These are phyloP conservation scores for Lentinula aciculospora DNA, from an alignment of 768 basidiomycete species.

Conservation along the genomic window DNA sequence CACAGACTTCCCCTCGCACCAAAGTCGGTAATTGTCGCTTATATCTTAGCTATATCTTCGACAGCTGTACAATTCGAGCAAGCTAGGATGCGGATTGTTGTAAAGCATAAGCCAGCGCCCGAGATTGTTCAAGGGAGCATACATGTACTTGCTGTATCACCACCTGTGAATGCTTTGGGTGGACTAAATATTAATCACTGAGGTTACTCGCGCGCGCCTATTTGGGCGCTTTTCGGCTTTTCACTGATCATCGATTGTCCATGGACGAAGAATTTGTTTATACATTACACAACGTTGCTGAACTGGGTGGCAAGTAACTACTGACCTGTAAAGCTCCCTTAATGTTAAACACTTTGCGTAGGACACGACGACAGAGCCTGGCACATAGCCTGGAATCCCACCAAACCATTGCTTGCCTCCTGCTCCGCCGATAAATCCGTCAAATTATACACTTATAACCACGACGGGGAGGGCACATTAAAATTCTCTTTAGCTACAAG, in stretches of 20 bases:
- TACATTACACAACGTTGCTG: background rate
- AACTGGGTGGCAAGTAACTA: background rate
- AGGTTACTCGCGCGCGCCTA: too few species aligned
- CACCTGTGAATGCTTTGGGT: too few species aligned
- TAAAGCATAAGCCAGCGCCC: too few species aligned
- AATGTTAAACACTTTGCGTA: conserved; percentile 13
- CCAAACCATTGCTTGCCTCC: conserved; percentile 76
- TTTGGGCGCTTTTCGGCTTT: background rate
- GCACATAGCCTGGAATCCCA: conserved; percentile 87
- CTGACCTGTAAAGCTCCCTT: background rate
- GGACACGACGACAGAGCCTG: conserved; percentile 86
- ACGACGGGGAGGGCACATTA: conserved; percentile 15
- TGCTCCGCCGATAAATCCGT: conserved; percentile 95
- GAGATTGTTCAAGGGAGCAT: too few species aligned
- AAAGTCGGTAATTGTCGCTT: too few species aligned
- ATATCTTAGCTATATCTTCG: too few species aligned
- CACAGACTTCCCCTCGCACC: too few species aligned
- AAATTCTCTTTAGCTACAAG: conserved; percentile 53
- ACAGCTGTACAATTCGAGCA: too few species aligned
- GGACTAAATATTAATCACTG: too few species aligned
- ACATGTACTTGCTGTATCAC: too few species aligned
- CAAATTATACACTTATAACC: conserved; percentile 69
- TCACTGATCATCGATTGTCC: background rate
- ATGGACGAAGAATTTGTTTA: conserved; percentile 2
- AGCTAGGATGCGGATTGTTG: too few species aligned